Base-by-base conservation (phyloP, 306 rosid species). In the Adenanthera pavonina region DNA sequence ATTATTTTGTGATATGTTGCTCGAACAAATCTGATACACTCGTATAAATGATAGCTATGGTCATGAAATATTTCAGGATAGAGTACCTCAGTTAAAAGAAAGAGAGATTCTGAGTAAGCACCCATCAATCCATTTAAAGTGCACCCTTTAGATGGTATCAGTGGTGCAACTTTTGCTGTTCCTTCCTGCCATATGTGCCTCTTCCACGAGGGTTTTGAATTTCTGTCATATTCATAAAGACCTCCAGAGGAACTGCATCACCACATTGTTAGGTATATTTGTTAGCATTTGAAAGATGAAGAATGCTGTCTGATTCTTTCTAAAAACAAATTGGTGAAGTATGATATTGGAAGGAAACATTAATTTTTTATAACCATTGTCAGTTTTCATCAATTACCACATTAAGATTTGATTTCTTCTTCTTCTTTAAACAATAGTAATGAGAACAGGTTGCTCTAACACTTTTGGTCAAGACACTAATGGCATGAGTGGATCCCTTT, bases 161-260 rank as follows among this genome's bases (percentile, higher is more conserved):
- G 79, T 73, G 89, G 83, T 76, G 91, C 20, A 80, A 84, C 78
- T 46, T 87, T 61, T 52, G 81, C 80, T 69, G 67, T 74, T 84
- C 84, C 85, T 78, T 92, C 92, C 83, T 81, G 78, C 94, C 97
- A 89, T 84, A 92, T 83, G 81, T 95, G 97, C 78, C 80, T 95
- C 90, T 91, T 95, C 97, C 98, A 95, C 40, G 88, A 85, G 2
- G 98, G 98, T 88, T 89, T 95, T 67, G 98, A 89, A 85, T 85
- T 86, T 75, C 85, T 78, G 78, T 95, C 92, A 75, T 89, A 89
- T 80, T 95, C 98, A 76, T 92, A 95, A 81, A 95, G 97, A 80
- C 88, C 94, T 61, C 98, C 98, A 2, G 83, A 78, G 83, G 97
- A 95, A 82, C 98, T 92, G 90, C 88, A 87, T 66, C 77, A 80